Conservation (phyloP, 169 alveolate species). For the Cryptosporidium parvum region DNA sequence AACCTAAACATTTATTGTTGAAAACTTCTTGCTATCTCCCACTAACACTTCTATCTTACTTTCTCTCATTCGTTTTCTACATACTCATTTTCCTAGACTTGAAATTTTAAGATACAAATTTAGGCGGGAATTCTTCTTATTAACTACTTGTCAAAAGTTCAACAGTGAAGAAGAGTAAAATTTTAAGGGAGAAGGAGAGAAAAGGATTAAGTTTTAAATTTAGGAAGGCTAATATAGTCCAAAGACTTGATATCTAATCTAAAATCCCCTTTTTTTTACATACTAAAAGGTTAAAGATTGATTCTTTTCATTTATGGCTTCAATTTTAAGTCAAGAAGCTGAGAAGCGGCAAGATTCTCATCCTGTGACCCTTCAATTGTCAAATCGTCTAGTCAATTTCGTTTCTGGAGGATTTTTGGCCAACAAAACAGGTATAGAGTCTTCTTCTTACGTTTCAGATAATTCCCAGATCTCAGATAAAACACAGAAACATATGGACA, state of each 20-base stretch:
- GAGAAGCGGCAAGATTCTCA: conserved; percentile 17
- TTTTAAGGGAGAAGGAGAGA: not conserved
- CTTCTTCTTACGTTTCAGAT: not conserved
- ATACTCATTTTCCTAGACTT: not conserved
- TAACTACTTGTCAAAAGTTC: not conserved
- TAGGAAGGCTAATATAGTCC: not conserved
- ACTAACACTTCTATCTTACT: not conserved
- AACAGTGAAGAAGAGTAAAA: not conserved
- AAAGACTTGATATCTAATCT: not conserved
- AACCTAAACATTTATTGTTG: too few relatives aligned
- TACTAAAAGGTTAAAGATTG: not conserved
- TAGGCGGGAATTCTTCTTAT: not conserved
- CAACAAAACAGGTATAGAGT: not conserved
- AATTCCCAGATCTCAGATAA: not conserved
- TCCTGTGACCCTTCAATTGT: conserved; percentile 20
- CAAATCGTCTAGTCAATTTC: conserved; percentile 18
- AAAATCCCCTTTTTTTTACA: not conserved
- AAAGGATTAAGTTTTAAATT: not conserved
- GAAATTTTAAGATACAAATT: conserved; percentile 8
- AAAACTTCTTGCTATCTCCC: too few relatives aligned
- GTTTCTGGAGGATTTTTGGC: conserved; percentile 27
- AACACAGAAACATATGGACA: not conserved
- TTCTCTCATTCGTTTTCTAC: not conserved
- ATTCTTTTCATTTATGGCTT: not conserved
- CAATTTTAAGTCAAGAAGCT: not conserved